Base-by-base conservation (phyloP, 2,329 filamentous ascomycete genomes). In the Monascus ruber region DNA sequence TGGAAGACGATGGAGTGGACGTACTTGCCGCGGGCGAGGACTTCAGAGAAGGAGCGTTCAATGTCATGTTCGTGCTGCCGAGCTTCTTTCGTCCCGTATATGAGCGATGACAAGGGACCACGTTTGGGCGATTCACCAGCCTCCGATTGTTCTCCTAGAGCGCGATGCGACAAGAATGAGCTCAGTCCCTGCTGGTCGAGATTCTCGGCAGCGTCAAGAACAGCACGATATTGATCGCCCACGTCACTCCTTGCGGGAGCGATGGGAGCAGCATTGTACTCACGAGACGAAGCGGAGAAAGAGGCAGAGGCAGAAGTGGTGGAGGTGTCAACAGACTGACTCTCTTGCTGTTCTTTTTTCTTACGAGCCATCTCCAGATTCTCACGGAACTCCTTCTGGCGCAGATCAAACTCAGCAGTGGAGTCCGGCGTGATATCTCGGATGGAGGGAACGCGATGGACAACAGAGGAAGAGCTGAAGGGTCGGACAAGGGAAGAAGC, bases 1-100 rank as follows among this genome's bases (percentile, higher is more conserved):
- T 98, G 91, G 58, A 94, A 86, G 42, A 94, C 87, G 61, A 98
- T 95, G 35, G 87, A 93, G 66, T 98, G 91, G 39, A 98, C 88
- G 57, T 98, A 98, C 69, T 98, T 98, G 58, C 91, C 91, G 48
- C 91, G 77, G 24, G 91, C 91, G 34, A 98, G 72, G 34, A 96
- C 85, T 63, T 95, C 88, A 37, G 85, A 93, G 69, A 96, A 98
- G 59, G 85, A 93, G 42, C 88, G 81, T 69, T 96, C 87, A 56
- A 98, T 89, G 67, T 96, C 89, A 47, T 85, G 83, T 57, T 98
- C 91, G 60, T 95, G 77, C 68, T 94, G 84, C 45, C 88, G 80
- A 27, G 88, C 91, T 65, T 96, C 89, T 57, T 91, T 87, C 9
- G 91, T 98, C 55, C 91, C 91, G 65, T 98, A 96, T 59, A 98